These are phyloP conservation scores for Atalantia buxifolia DNA, from an alignment of 345 rosid genomes.

Conservation along the genomic window DNA sequence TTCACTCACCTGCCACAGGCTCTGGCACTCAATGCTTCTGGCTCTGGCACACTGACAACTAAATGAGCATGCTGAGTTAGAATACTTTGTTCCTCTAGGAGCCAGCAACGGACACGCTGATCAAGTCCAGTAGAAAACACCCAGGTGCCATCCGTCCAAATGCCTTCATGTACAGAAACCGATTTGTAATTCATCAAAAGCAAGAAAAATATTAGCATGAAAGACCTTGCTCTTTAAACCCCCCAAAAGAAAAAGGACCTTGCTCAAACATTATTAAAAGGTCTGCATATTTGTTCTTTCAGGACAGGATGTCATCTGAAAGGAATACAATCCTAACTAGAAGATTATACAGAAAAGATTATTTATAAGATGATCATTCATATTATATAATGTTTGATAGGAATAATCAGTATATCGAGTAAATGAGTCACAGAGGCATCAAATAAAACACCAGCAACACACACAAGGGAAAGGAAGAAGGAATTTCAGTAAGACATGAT, in stretches of 20 bases:
- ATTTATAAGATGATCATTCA: not conserved
- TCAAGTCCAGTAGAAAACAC: slow-evolving; percentile 96
- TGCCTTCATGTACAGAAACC: slow-evolving; percentile 43
- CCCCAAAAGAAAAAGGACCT: not conserved
- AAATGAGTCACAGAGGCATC: not conserved
- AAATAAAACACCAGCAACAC: not conserved
- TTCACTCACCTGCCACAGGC: slow-evolving; percentile 55
- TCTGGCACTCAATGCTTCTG: slow-evolving; percentile 83
- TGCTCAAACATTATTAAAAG: not conserved
- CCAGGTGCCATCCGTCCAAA: slow-evolving; percentile 91
- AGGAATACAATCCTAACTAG: not conserved
- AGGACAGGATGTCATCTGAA: not conserved
- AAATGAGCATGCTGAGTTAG: slow-evolving; percentile 50
- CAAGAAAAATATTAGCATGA: not conserved
- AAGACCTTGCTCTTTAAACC: not conserved
- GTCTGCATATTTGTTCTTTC: not conserved
- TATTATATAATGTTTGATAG: not conserved
- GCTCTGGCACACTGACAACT: slow-evolving; percentile 79
- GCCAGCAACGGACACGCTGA: slow-evolving; percentile 92
- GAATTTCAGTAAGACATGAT: not conserved
- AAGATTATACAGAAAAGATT: not conserved
- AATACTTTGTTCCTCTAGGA: slow-evolving; percentile 40
- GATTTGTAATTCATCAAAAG: slow-evolving; percentile 15
- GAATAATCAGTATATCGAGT: not conserved
- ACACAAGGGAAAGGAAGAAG: not conserved